Conservation (phyloP, 345 rosid species). For the Lumnitzera littorea region DNA sequence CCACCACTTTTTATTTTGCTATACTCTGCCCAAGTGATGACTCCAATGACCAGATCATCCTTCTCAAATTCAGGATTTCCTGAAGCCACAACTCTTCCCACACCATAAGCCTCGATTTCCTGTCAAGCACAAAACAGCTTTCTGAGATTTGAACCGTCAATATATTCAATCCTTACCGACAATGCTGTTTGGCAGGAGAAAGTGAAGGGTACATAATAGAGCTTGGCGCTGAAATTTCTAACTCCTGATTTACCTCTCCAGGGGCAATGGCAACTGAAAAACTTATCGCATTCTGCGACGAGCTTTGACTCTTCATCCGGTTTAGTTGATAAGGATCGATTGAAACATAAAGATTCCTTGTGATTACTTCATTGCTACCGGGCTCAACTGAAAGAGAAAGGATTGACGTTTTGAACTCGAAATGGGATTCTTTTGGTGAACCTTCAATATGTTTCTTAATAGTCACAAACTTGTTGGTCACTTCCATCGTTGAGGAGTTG, state of each 20-base stretch:
- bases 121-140: conserved; percentile 7
- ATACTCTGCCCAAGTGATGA: conserved; percentile 48
- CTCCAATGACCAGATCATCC: conserved; percentile 41
- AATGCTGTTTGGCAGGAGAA: too few relatives aligned
- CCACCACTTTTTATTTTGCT: conserved; percentile 30
- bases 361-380: conserved; percentile 24
- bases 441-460: conserved; percentile 28
- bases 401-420: conserved; percentile 22
- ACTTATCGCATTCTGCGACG: conserved; percentile 18
- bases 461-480: conserved; percentile 27
- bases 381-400: conserved; percentile 17
- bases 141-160: not conserved
- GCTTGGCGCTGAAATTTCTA: too few relatives aligned
- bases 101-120: conserved; percentile 44
- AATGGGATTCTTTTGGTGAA: conserved; percentile 30
- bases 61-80: conserved; percentile 34
- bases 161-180: too few relatives aligned
- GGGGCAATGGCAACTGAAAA: conserved; percentile 20
- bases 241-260: conserved; percentile 25
- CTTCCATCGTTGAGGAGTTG: conserved; percentile 17
- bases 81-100: conserved; percentile 43
- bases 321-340: conserved; percentile 55
- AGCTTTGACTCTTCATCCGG: conserved; percentile 39
- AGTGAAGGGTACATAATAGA: too few relatives aligned
- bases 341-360: conserved; percentile 43